Evolutionary conservation across 306 rosid genomes (phyloP).

Genomic region (Begonia masoniana): DNA sequence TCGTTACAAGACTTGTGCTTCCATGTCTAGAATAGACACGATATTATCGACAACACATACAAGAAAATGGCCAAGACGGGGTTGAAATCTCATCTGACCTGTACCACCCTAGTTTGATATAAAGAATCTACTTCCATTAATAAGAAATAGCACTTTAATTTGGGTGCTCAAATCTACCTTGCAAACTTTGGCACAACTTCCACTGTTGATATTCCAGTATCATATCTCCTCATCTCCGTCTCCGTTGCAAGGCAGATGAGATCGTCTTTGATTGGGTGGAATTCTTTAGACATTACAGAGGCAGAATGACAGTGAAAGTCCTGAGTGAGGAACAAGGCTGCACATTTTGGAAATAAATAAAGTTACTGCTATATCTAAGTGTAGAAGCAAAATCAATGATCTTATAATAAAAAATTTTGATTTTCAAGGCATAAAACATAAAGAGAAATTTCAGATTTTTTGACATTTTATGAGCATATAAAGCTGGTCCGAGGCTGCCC

Average conservation of each 20-base stretch:
- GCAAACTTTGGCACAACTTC: constrained; percentile 14
- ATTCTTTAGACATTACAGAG: constrained; percentile 57
- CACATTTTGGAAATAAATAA: no score
- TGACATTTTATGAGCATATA: no score
- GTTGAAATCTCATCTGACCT: constrained; percentile 82
- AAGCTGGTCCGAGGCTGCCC: no score
- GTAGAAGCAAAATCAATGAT: no score
- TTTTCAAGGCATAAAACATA: no score
- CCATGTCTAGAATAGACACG: constrained; percentile 84
- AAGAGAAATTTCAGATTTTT: no score
- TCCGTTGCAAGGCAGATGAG: constrained; percentile 50
- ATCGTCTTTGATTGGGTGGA: constrained; percentile 41
- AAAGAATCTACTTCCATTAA: no score
- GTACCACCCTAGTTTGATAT: constrained; percentile 61
- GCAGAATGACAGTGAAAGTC: constrained; percentile 27
- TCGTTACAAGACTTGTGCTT: constrained; percentile 56
- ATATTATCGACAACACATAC: constrained; percentile 83
- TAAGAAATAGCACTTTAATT: no score
- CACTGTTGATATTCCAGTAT: constrained; percentile 28
- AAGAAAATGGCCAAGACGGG: constrained; percentile 69
- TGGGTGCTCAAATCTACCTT: constrained; percentile 17
- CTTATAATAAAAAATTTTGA: no score
- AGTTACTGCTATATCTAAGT: no score
- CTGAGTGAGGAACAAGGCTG: not conserved
- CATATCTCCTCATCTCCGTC: constrained; percentile 26